Percentiles rank a stretch among this genome's conserved stretches.
Conservation (phyloP, 164 flowering plant species). For the Cinnamomum chago region DNA sequence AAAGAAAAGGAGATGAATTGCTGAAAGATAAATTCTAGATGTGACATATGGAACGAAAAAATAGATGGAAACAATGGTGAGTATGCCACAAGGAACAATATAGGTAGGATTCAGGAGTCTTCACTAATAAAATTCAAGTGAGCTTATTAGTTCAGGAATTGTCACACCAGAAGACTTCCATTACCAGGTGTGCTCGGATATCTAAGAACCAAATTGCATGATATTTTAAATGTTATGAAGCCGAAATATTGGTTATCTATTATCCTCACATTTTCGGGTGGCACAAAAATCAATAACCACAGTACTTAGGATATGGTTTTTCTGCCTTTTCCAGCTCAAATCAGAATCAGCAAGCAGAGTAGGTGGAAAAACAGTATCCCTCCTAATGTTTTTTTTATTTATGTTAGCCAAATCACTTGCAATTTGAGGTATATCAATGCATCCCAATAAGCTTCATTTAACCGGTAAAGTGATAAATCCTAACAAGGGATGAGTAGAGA, state of each 20-base stretch:
- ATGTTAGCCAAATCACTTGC: neutral
- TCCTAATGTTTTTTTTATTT: neutral
- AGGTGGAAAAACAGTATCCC: neutral
- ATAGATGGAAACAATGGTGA: no score
- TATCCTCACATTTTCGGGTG: neutral
- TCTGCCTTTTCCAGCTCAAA: neutral
- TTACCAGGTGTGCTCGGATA: no score
- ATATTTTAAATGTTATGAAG: neutral
- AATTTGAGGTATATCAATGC: neutral
- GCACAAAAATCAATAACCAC: neutral
- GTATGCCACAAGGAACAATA: no score
- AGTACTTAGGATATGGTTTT: neutral
- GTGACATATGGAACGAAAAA: no score
- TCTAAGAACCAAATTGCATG: neutral
- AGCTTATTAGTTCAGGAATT: neutral
- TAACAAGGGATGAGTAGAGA: no score
- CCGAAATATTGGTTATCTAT: neutral
- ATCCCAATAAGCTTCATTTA: neutral
- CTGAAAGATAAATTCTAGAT: no score
- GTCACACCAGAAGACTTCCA: neutral
- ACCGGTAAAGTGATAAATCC: neutral
- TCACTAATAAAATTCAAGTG: neutral
- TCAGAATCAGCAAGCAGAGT: neutral
- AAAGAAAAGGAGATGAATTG: no score
- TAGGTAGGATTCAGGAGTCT: no score